These are phyloP conservation scores for Dichotomocladium elegans DNA, from an alignment of 371 early-diverging fungal genomes.

Conservation along the genomic window DNA sequence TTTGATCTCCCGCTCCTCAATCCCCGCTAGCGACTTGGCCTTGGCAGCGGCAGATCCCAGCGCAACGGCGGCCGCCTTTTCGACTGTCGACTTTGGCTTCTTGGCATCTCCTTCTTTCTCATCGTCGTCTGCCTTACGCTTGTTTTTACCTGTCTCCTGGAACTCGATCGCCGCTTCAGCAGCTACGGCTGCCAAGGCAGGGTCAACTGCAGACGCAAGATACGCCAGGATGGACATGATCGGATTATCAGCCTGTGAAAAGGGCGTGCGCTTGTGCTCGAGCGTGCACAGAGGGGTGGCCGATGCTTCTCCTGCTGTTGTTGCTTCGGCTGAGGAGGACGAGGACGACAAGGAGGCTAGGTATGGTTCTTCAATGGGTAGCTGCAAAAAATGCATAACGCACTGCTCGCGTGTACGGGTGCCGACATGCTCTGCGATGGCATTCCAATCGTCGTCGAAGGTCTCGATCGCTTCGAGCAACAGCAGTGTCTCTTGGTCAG, in stretches of 20 bases:
- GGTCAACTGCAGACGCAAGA: slow-evolving; percentile 81
- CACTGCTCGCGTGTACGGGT: slow-evolving; percentile 94
- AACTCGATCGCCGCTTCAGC: slow-evolving; percentile 27
- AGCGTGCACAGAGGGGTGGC: too few species aligned
- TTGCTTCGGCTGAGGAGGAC: too few species aligned
- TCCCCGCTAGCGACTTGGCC: slow-evolving; percentile 57
- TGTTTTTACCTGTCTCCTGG: slow-evolving; percentile 29
- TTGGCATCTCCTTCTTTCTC: slow-evolving; percentile 26
- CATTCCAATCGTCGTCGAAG: slow-evolving; percentile 96
- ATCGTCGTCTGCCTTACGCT: slow-evolving; percentile 13
- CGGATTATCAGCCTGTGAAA: slow-evolving; percentile 93
- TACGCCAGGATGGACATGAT: slow-evolving; percentile 95
- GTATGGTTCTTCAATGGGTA: slow-evolving; percentile 95
- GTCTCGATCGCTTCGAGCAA: slow-evolving; percentile 95
- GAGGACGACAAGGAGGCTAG: slow-evolving; percentile 13
- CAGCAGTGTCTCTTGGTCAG: slow-evolving; percentile 86
- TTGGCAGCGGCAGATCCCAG: slow-evolving; percentile 69
- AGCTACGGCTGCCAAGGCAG: slow-evolving; percentile 82
- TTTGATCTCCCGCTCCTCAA: slow-evolving; percentile 82
- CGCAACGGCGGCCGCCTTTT: slow-evolving; percentile 62
- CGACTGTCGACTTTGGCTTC: slow-evolving; percentile 45
- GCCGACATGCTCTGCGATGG: slow-evolving; percentile 92
- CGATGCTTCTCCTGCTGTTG: too few species aligned
- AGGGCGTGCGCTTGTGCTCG: slow-evolving; percentile 69
- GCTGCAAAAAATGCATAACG: slow-evolving; percentile 89